phyloP scores from a whole-genome alignment of 805 yeast species.

The Saccharomyces eubayanus region DNA sequence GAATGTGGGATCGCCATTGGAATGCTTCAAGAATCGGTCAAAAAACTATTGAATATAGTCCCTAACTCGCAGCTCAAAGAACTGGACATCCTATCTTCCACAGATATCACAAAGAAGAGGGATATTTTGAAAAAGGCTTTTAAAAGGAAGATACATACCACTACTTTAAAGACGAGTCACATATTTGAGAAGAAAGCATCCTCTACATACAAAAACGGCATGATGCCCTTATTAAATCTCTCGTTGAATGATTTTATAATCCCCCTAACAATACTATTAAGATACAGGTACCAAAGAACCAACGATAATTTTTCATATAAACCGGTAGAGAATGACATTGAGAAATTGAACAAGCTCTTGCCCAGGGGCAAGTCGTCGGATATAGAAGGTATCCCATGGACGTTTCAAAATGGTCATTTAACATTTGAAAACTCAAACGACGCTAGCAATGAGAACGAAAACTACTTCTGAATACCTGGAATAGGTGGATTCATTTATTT shows the following conservation, averaged over 20 bases:
- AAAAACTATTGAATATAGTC: conserved; percentile 11
- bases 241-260: conserved; percentile 23
- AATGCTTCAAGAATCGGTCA: conserved; percentile 20
- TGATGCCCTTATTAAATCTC: conserved; percentile 18
- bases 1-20: conserved; percentile 26
- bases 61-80: conserved; percentile 11
- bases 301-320: conserved; percentile 26
- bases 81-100: not conserved
- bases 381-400: conserved; percentile 18
- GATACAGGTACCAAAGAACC: conserved; percentile 23
- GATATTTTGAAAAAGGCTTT: conserved; percentile 9
- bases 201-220: not conserved
- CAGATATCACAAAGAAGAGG: conserved; percentile 6
- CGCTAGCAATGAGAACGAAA: not conserved
- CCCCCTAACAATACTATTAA: conserved; percentile 21
- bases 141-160: conserved; percentile 1
- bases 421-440: not conserved
- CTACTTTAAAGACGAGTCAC: not conserved
- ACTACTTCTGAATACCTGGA: not conserved
- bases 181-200: not conserved
- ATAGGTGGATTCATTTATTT: not conserved
- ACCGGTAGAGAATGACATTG: conserved; percentile 13
- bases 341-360: conserved; percentile 8
- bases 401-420: conserved; percentile 7
- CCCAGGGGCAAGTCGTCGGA: conserved; percentile 26